A percentile compares a stretch with the other conserved stretches of the same genome.
Conservation (phyloP, 2,329 filamentous ascomycete species). For the Diaporthe longicolla region DNA sequence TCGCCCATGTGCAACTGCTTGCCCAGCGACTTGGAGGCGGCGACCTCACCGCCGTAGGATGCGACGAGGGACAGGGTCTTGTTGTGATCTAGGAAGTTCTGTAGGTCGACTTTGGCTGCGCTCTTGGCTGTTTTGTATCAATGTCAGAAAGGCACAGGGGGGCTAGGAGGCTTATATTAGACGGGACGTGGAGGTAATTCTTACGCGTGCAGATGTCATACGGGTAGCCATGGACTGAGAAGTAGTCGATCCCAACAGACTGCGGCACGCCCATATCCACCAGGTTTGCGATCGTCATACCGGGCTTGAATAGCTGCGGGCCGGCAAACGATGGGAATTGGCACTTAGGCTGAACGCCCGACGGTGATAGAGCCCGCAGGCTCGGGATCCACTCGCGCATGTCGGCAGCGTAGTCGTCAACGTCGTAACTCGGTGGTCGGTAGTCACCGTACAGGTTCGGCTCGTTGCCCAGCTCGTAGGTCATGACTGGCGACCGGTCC, state of each 20-base stretch:
- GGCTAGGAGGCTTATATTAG: not conserved
- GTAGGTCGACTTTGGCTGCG: not conserved
- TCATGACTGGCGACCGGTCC: not conserved
- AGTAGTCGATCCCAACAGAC: not conserved
- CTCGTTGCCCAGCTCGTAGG: not conserved
- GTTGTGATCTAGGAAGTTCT: not conserved
- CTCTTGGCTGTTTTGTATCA: not conserved
- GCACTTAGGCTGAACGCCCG: not conserved
- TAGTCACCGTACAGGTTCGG: not conserved
- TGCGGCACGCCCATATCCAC: not conserved
- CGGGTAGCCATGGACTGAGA: not conserved
- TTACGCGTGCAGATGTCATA: not conserved
- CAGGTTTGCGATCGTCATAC: not conserved
- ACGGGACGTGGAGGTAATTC: no score
- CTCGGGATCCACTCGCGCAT: not conserved
- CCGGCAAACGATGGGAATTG: not conserved
- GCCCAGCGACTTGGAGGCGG: not conserved
- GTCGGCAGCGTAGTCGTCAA: not conserved
- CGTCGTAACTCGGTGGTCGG: not conserved
- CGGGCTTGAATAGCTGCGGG: not conserved
- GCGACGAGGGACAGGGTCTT: not conserved
- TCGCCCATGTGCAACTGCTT: not conserved
- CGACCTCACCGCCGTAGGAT: not conserved
- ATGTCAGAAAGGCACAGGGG: not conserved
- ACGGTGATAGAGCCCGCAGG: not conserved